phyloP scores from a whole-genome alignment of 495 filamentous ascomycete genomes.

The Xylona heveae region DNA sequence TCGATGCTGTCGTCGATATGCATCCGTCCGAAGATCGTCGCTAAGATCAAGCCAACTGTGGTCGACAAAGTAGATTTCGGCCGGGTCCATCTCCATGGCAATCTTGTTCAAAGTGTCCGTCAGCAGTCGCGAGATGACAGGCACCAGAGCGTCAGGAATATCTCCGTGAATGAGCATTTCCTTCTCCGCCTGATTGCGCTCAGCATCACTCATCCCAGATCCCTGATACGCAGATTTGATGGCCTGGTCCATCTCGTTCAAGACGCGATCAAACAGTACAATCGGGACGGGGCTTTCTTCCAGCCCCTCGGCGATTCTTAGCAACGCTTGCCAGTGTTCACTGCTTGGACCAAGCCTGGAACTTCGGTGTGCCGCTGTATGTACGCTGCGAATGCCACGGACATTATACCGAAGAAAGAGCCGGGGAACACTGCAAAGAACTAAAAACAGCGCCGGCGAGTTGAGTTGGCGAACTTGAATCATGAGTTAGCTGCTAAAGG shows the following conservation, averaged over 20 bases:
- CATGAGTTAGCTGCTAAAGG: background rate
- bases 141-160: constrained; percentile 11
- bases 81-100: constrained; percentile 14
- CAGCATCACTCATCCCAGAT: constrained; percentile 8
- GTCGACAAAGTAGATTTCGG: constrained; percentile 16
- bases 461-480: constrained; percentile 11
- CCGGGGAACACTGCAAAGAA: constrained; percentile 12
- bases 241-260: constrained; percentile 14
- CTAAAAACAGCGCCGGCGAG: constrained; percentile 15
- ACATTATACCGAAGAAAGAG: constrained; percentile 14
- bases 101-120: constrained; percentile 9
- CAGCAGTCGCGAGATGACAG: constrained; percentile 10
- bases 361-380: constrained; percentile 9
- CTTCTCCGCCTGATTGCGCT: constrained; percentile 12
- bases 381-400: constrained; percentile 10
- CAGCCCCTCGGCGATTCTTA: constrained; percentile 12
- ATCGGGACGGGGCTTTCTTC: constrained; percentile 14
- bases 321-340: constrained; percentile 11
- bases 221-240: constrained; percentile 13
- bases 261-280: constrained; percentile 13
- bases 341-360: constrained; percentile 5
- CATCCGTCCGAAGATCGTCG: constrained; percentile 10
- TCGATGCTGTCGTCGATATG: constrained; percentile 8
- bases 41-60: constrained; percentile 15
- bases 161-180: constrained; percentile 15